phyloP scores from a whole-genome alignment of 2,329 filamentous ascomycete genomes.

The Nemania serpens region DNA sequence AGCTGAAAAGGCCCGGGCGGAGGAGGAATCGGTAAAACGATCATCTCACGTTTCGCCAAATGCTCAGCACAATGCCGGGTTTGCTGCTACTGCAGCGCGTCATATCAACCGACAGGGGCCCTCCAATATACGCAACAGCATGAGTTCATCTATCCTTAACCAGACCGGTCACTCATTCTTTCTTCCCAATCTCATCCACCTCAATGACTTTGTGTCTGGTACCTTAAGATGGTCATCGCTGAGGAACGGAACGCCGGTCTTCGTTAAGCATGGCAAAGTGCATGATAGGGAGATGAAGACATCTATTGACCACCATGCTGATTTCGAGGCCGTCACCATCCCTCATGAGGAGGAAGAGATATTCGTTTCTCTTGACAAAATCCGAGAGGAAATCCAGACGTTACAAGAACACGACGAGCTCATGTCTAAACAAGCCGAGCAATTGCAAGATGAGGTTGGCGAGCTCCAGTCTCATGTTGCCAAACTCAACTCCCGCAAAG shows the following conservation, averaged over 20 bases:
- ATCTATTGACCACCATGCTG: constrained; percentile 49
- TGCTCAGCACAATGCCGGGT: constrained; percentile 20
- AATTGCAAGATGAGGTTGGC: constrained; percentile 57
- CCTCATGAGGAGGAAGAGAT: constrained; percentile 61
- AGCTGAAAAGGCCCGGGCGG: constrained; percentile 33
- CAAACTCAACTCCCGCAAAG: constrained; percentile 49
- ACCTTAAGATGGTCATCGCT: constrained; percentile 57
- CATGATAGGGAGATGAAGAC: constrained; percentile 48
- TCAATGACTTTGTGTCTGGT: constrained; percentile 62
- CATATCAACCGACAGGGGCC: constrained; percentile 29
- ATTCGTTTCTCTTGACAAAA: constrained; percentile 66
- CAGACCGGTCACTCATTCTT: constrained; percentile 58
- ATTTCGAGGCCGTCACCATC: constrained; percentile 56
- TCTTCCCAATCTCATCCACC: constrained; percentile 58
- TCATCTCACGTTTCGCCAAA: constrained; percentile 25
- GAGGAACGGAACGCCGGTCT: constrained; percentile 59
- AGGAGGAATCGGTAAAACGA: constrained; percentile 23
- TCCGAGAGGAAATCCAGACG: constrained; percentile 60
- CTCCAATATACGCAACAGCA: constrained; percentile 17
- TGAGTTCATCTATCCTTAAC: constrained; percentile 41
- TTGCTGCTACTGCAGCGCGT: constrained; percentile 31
- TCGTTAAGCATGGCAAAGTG: constrained; percentile 59
- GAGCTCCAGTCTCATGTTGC: constrained; percentile 55
- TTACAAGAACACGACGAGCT: constrained; percentile 62
- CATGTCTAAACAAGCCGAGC: constrained; percentile 59